Conservation (phyloP, 805 yeast species). For the Debaryomyces castellii region DNA sequence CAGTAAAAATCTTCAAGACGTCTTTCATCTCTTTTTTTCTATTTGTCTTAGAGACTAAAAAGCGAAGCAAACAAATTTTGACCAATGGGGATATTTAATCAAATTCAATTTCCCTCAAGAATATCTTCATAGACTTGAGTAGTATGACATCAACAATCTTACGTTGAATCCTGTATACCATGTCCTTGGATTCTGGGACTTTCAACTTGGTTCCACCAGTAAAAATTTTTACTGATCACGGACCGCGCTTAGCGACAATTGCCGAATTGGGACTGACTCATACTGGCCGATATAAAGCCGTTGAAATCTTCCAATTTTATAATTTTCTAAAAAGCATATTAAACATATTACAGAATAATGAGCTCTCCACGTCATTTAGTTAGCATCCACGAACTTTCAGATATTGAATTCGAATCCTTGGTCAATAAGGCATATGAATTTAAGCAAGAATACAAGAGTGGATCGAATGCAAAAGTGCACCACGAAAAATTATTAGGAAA, state of each 20-base stretch:
- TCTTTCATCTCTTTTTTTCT: no score
- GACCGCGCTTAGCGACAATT: conserved; percentile 7
- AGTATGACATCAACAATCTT: neutral
- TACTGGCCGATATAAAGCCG: neutral
- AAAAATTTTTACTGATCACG: conserved; percentile 3
- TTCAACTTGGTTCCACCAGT: neutral
- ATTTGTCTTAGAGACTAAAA: neutral
- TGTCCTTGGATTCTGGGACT: neutral
- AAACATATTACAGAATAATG: neutral
- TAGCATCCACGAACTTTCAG: conserved; percentile 71
- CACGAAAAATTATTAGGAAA: conserved; percentile 63
- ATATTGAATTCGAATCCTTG: conserved; percentile 61
- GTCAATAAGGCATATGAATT: conserved; percentile 67
- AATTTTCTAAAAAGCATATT: neutral
- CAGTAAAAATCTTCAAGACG: no score
- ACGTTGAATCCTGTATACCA: neutral
- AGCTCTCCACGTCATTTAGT: conserved; percentile 62
- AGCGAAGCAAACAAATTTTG: neutral
- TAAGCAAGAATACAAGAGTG: conserved; percentile 57
- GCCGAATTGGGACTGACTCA: conserved; percentile 8
- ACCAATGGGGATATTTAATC: neutral
- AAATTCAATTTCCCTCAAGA: neutral
- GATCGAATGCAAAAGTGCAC: conserved; percentile 32
- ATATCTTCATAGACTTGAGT: neutral
- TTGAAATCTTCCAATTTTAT: neutral